Evolutionary conservation across 2,329 filamentous ascomycete species (phyloP).

Genomic region (Stromatinia cepivora): DNA sequence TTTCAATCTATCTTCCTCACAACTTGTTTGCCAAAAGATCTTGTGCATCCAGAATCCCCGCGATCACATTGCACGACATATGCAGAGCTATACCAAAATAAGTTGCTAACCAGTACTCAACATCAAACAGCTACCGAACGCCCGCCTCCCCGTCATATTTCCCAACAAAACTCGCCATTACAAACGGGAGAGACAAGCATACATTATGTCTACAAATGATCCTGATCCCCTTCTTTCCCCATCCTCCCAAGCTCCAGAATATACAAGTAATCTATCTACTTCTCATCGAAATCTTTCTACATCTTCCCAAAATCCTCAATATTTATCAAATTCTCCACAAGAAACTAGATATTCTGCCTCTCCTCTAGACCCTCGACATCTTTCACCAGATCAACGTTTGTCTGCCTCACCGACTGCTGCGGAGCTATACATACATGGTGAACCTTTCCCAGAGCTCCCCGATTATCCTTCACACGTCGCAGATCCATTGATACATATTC

Average conservation of each 20-base stretch:
- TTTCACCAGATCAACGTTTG: background rate
- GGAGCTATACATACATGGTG: conserved; percentile 9
- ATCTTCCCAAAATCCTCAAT: background rate
- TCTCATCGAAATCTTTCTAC: conserved; percentile 1
- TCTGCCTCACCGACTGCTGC: conserved; percentile 6
- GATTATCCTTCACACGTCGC: background rate
- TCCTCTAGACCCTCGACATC: background rate
- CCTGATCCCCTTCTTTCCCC: conserved; percentile 4
- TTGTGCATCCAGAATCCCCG: conserved; percentile 4
- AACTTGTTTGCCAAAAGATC: background rate
- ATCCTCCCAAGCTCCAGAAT: conserved; percentile 6
- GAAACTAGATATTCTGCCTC: conserved; percentile 2
- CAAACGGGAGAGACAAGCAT: conserved; percentile 2
- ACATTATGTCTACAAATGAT: conserved; percentile 17
- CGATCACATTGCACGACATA: conserved; percentile 16
- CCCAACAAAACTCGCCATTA: conserved; percentile 7
- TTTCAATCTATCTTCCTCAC: background rate
- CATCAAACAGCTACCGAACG: background rate
- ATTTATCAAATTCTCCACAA: conserved; percentile 9
- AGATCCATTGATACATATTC: conserved; percentile 12
- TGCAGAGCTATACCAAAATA: conserved; percentile 9
- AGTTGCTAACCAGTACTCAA: background rate
- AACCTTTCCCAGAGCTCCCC: conserved; percentile 15
- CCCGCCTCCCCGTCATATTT: conserved; percentile 7
- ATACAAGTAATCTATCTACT: background rate